Evolutionary conservation across 192 early-diverging fungal genomes (phyloP), one percentile per base, ranked within the genome.

Genomic region (Cladochytrium replicatum): DNA sequence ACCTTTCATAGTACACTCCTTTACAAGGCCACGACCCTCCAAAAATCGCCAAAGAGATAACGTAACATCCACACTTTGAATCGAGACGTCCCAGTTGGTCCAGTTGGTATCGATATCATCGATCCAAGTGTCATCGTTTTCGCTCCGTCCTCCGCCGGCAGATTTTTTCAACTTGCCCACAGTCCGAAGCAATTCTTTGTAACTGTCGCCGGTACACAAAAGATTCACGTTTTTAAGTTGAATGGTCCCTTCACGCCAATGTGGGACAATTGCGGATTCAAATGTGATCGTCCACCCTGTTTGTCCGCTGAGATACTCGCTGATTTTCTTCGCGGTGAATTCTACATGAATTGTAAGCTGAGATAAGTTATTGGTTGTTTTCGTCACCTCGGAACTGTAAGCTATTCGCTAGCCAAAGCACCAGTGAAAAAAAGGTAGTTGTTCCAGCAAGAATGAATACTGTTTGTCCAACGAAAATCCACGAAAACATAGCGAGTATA

Each of bases 201-300:
- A 13, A 37, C 34, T 13, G 34, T 59, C 57, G n/a, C 40, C 23
- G 25, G 24, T 73, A 48, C 69, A 71, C 1, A 58, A 23, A 13
- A 79, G 55, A 3, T 63, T 64, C 6, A 98, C 90, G 61, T 96
- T 96, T 27, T 74, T 83, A 11, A 98, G 70, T 7, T 81, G 70
- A 42, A 98, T 92, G 5, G 78, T 74, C 6, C 93, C 93, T 17
- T 83, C 78, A 34, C 84, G 75, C 95, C 95, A 98, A 27, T 84
- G 83, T 0, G 95, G 95, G 3, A 87, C 78, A 43, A 95, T 91
- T 2, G 88, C 90, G 2, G 86, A 83, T 41, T 93, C 92, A 52
- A 96, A 93, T 1, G 74, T 77, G 15, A 97, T 81, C 2, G 83
- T 80, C 25, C 81, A 79, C 0, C 91, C 91, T 2, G 89, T 88